phyloP scores from a whole-genome alignment of 2,329 filamentous ascomycete species.

The Fusarium sp. region DNA sequence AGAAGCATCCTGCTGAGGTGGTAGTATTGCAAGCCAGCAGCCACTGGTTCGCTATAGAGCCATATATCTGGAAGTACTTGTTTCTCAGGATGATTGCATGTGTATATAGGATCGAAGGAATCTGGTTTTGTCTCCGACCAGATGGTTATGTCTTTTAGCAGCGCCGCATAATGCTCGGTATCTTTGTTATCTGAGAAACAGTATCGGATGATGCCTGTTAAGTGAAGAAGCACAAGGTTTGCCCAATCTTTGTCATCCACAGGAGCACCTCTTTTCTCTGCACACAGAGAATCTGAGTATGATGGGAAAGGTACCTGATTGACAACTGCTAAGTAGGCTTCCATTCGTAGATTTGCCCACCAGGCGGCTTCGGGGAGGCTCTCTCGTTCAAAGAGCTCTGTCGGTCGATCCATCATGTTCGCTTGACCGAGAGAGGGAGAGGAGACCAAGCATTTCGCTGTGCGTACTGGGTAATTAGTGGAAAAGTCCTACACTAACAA shows the following conservation, averaged over 20 bases:
- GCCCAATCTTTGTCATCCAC: slow-evolving; percentile 35
- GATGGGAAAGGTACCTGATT: slow-evolving; percentile 24
- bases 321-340: slow-evolving; percentile 36
- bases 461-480: background rate
- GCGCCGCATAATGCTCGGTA: slow-evolving; percentile 25
- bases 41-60: slow-evolving; percentile 40
- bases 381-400: background rate
- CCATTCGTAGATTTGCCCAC: slow-evolving; percentile 33
- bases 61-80: slow-evolving; percentile 40
- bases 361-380: background rate
- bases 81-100: background rate
- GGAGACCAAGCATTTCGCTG: background rate
- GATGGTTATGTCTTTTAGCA: slow-evolving; percentile 30
- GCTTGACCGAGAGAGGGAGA: no score
- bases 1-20: slow-evolving; percentile 44
- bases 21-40: slow-evolving; percentile 43
- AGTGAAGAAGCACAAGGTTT: slow-evolving; percentile 38
- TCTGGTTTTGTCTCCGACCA: slow-evolving; percentile 42
- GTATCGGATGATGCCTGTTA: slow-evolving; percentile 40
- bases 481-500: background rate
- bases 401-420: background rate
- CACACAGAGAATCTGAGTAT: background rate
- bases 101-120: slow-evolving; percentile 41
- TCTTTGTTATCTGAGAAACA: slow-evolving; percentile 40
- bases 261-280: background rate